phyloP scores from a whole-genome alignment of 1,284 basidiomycete species.

The Ganoderma boninense region DNA sequence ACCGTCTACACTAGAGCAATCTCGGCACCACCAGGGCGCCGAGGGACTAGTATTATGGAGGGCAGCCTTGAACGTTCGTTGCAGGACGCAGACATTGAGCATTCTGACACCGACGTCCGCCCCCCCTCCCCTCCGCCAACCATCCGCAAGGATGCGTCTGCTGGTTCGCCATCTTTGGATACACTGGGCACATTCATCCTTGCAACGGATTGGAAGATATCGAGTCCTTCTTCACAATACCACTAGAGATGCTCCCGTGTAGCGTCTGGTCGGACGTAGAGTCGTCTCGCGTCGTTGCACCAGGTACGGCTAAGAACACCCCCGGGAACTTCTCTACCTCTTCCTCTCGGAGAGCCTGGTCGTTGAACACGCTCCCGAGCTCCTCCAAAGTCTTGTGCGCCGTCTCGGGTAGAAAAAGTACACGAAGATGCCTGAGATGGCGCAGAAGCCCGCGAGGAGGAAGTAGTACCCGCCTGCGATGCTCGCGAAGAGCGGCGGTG shows the following conservation, averaged over 20 bases:
- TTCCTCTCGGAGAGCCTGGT: conserved; percentile 32
- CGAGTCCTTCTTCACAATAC: conserved; percentile 1
- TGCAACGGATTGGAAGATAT: neutral
- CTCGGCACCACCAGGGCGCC: no score
- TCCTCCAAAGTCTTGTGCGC: conserved; percentile 57
- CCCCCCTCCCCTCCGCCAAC: no score
- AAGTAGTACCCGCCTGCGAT: conserved; percentile 60
- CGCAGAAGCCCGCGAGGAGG: conserved; percentile 53
- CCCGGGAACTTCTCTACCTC: conserved; percentile 12
- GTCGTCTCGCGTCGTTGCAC: neutral
- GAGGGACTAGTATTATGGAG: no score
- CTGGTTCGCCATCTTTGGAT: neutral
- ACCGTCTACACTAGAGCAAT: no score
- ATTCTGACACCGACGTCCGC: no score
- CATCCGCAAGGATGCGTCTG: neutral
- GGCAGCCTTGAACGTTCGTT: no score
- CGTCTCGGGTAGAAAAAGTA: conserved; percentile 56
- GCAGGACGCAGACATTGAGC: no score
- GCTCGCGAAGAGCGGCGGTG: conserved; percentile 55
- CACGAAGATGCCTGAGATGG: conserved; percentile 54
- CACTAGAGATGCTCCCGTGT: conserved; percentile 3
- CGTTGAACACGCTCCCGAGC: conserved; percentile 57
- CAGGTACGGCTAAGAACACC: neutral
- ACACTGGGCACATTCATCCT: neutral
- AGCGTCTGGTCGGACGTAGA: conserved; percentile 12